Evolutionary conservation across 371 early-diverging fungal species (phyloP).

Genomic region (Rhizopus microsporus): DNA sequence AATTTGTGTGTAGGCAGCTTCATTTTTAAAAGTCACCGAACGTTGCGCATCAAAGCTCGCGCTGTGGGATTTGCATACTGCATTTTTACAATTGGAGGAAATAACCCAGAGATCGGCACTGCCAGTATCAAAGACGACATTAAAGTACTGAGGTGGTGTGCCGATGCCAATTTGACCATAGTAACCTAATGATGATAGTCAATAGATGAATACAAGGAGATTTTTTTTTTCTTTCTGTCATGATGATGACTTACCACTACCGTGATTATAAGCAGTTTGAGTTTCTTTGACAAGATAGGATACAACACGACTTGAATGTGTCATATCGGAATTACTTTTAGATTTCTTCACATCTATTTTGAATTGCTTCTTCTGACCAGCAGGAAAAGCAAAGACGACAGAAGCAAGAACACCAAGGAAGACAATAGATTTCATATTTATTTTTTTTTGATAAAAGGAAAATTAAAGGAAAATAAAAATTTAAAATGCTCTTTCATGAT

Average conservation of each 20-base stretch:
- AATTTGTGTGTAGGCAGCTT: conserved; percentile 40
- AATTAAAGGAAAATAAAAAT: neutral
- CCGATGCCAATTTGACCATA: conserved; percentile 66
- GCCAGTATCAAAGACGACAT: conserved; percentile 78
- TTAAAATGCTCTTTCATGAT: neutral
- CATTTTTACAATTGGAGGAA: conserved; percentile 80
- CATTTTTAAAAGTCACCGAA: conserved; percentile 17
- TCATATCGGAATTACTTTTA: neutral
- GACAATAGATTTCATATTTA: neutral
- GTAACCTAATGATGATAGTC: conserved; percentile 43
- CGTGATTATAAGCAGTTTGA: conserved; percentile 41
- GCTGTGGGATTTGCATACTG: conserved; percentile 43
- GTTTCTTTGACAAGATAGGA: conserved; percentile 28
- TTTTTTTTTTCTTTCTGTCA: neutral
- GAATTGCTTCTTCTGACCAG: conserved; percentile 1
- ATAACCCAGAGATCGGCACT: conserved; percentile 89
- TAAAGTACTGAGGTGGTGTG: conserved; percentile 66
- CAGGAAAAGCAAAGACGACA: neutral
- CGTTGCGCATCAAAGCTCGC: conserved; percentile 11
- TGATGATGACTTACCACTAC: conserved; percentile 34
- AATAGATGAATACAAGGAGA: neutral
- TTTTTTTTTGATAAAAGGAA: neutral
- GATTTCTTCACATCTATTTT: neutral
- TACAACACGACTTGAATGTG: neutral
- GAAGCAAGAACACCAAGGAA: neutral